A percentile compares a stretch with the other conserved stretches of the same genome.
phyloP scores from a whole-genome alignment of 441 rosid genomes.

The Mallotus repandus region DNA sequence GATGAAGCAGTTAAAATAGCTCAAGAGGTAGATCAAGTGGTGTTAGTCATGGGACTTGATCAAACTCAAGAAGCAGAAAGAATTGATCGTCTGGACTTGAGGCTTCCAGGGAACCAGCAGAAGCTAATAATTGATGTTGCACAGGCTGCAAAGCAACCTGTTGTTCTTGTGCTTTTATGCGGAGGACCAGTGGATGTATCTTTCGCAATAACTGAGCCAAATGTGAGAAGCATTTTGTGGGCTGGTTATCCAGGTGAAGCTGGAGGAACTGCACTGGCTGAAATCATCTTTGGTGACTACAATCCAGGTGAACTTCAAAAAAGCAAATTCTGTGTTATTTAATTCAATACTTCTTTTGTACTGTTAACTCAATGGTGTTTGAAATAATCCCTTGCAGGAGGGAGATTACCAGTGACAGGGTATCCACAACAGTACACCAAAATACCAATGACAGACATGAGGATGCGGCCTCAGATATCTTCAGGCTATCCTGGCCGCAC shows the following conservation, averaged over 20 bases:
- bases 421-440: constrained; percentile 64
- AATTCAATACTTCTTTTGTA: no score
- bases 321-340: not conserved
- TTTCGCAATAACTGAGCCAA: constrained; percentile 51
- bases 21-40: constrained; percentile 54
- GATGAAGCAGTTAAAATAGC: constrained; percentile 55
- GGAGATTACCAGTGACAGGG: constrained; percentile 86
- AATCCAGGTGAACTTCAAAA: constrained; percentile 54
- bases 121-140: constrained; percentile 59
- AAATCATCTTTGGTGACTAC: constrained; percentile 76
- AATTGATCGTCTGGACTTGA: constrained; percentile 60
- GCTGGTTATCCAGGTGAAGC: constrained; percentile 90
- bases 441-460: constrained; percentile 86
- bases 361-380: not conserved
- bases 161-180: constrained; percentile 61
- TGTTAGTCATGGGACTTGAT: constrained; percentile 81
- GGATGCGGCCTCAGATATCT: constrained; percentile 62
- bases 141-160: constrained; percentile 61
- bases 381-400: constrained; percentile 42
- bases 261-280: constrained; percentile 73
- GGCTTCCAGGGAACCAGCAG: constrained; percentile 76
- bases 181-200: constrained; percentile 88
- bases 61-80: constrained; percentile 66
- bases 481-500: constrained; percentile 83
- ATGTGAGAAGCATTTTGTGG: constrained; percentile 76